phyloP scores from a whole-genome alignment of 2,329 filamentous ascomycete genomes.

The Colletotrichum sp. region DNA sequence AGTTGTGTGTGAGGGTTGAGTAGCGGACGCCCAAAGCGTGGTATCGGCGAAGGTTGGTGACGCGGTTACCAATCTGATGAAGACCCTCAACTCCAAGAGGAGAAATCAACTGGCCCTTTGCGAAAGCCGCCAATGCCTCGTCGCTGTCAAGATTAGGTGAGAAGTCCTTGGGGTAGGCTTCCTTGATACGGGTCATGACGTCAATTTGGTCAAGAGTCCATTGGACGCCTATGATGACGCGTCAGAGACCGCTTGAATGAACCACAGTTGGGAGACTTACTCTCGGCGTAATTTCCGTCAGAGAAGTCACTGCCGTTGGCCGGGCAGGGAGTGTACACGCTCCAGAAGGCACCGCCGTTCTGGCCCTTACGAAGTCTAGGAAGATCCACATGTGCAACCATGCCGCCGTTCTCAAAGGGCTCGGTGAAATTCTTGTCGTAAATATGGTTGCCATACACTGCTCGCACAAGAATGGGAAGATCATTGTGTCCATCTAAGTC shows the following conservation, averaged over 20 bases:
- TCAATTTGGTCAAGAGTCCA: slow-evolving; percentile 79
- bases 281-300: slow-evolving; percentile 70
- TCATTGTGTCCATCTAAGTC: slow-evolving; percentile 86
- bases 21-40: slow-evolving; percentile 84
- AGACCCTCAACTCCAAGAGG: slow-evolving; percentile 85
- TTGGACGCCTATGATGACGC: slow-evolving; percentile 54
- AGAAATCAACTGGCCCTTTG: slow-evolving; percentile 70
- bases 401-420: slow-evolving; percentile 72
- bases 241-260: background rate
- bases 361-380: slow-evolving; percentile 73
- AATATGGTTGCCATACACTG: slow-evolving; percentile 75
- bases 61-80: slow-evolving; percentile 90
- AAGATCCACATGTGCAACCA: slow-evolving; percentile 78
- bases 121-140: slow-evolving; percentile 67
- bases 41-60: slow-evolving; percentile 76
- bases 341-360: slow-evolving; percentile 92
- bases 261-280: slow-evolving; percentile 46
- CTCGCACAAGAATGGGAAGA: slow-evolving; percentile 75
- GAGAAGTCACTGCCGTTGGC: slow-evolving; percentile 74
- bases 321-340: slow-evolving; percentile 81
- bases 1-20: slow-evolving; percentile 90
- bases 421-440: slow-evolving; percentile 75
- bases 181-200: slow-evolving; percentile 67
- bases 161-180: slow-evolving; percentile 71
- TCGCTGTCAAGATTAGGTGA: slow-evolving; percentile 66